Percentiles rank a stretch among this genome's conserved stretches.
These are phyloP conservation scores for Panicum hallii DNA, from an alignment of 202 grass and related monocot species.

Conservation along the genomic window DNA sequence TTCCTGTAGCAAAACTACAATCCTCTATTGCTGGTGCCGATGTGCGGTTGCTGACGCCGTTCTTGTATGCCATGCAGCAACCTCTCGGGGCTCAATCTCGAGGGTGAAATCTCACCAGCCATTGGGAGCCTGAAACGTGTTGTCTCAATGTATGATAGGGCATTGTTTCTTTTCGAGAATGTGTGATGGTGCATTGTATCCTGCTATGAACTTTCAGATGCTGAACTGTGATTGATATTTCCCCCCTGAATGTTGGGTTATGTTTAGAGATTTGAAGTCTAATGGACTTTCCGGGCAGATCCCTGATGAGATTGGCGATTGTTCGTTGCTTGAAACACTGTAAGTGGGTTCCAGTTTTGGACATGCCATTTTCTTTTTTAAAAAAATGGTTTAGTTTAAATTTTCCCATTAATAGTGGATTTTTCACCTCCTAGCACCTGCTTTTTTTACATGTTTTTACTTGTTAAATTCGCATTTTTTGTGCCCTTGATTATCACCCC, in stretches of 20 bases:
- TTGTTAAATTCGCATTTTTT: neutral
- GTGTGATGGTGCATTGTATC: constrained; percentile 50
- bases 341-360: constrained; percentile 53
- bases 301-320: constrained; percentile 93
- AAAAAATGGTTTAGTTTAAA: neutral
- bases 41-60: constrained; percentile 7
- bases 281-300: constrained; percentile 81
- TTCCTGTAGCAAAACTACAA: constrained; percentile 26
- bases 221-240: neutral
- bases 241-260: constrained; percentile 1
- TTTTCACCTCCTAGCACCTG: neutral
- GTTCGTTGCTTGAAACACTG: constrained; percentile 62
- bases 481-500: neutral
- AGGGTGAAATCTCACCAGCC: constrained; percentile 74
- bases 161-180: constrained; percentile 18
- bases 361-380: neutral
- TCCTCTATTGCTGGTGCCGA: neutral
- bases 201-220: constrained; percentile 18
- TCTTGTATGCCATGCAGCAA: constrained; percentile 60
- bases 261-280: constrained; percentile 69
- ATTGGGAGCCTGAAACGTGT: constrained; percentile 69
- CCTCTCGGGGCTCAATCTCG: constrained; percentile 77
- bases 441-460: neutral
- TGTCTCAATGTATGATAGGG: constrained; percentile 61
- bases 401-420: neutral